Evolutionary conservation across 495 filamentous ascomycete species (phyloP), one percentile per base, ranked within the genome.

Genomic region (Talaromyces trachyspermus): DNA sequence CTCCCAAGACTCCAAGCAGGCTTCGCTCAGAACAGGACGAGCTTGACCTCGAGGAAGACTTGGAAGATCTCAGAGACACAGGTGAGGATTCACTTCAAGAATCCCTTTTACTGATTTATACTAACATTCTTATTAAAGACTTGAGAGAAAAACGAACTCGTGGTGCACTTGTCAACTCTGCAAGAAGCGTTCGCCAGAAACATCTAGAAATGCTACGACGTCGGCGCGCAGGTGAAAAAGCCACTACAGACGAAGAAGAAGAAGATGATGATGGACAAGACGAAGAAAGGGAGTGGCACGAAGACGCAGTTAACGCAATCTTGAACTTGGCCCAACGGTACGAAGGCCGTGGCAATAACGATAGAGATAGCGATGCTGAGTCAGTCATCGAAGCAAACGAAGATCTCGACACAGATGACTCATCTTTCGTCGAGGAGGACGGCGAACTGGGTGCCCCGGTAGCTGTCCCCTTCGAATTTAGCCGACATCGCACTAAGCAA

Each of bases 391-490:
- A 51, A 3, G 54, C 55, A n/a, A 62, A 64, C 40, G 66, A 68
- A 48, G 65, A 65, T 43, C 54, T 72, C 2, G 79, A 84, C 24
- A 72, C 79, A 3, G 77, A 87, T 46, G 77, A 89, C n/a, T 76
- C 79, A 11, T 81, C 81, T 53, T 91, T 89, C 48, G 68, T 94
- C 14, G 58, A 72, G 7, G 81, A 88, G 26, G 84, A 88, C 43
- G 71, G 65, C 7, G 67, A 67, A n/a, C 49, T 89, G 1, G 87
- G 86, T 2, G 78, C 74, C 5, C 85, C 82, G 0, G 51, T 59
- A n/a, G 62, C 72, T 12, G 80, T 91, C 2, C 89, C 89, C 0
- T 66, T 94, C 8, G 68, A 88, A 54, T 89, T 88, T 56, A 86
- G 80, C 2, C 58, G 68, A 10, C 75, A 84, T 40, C 70, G 77